Percentiles rank a stretch among this genome's conserved stretches.
Conservation (phyloP, 805 yeast species). For the Saccharomycopsis malanga region DNA sequence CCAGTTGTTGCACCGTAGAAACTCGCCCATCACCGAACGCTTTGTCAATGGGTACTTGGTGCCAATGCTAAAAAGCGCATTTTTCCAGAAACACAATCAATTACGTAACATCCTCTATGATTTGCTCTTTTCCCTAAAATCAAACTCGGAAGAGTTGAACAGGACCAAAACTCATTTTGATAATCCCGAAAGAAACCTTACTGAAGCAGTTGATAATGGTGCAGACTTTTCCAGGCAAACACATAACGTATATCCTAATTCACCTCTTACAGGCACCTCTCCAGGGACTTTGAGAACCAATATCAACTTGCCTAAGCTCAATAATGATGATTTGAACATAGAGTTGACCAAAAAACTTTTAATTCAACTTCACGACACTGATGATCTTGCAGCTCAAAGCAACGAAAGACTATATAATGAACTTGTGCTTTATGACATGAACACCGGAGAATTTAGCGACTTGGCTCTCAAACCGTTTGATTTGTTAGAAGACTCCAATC, state of each 20-base stretch:
- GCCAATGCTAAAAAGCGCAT: slow-evolving; percentile 37
- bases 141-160: slow-evolving; percentile 26
- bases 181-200: background rate
- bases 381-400: slow-evolving; percentile 17
- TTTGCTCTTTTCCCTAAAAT: slow-evolving; percentile 47
- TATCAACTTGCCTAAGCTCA: slow-evolving; percentile 18
- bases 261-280: background rate
- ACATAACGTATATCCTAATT: background rate
- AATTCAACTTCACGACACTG: background rate
- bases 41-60: slow-evolving; percentile 45
- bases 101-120: slow-evolving; percentile 53
- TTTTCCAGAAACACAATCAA: slow-evolving; percentile 40
- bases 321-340: slow-evolving; percentile 15
- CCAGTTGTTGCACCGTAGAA: slow-evolving; percentile 37
- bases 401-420: slow-evolving; percentile 23
- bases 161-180: slow-evolving; percentile 23
- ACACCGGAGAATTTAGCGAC: slow-evolving; percentile 29
- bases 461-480: slow-evolving; percentile 46
- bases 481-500: slow-evolving; percentile 50
- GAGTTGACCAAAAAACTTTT: slow-evolving; percentile 15
- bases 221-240: background rate
- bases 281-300: background rate
- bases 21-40: slow-evolving; percentile 33
- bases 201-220: background rate
- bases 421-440: slow-evolving; percentile 27